These are phyloP conservation scores for Dendryphion nanum DNA, from an alignment of 2,329 filamentous ascomycete genomes.

Conservation along the genomic window DNA sequence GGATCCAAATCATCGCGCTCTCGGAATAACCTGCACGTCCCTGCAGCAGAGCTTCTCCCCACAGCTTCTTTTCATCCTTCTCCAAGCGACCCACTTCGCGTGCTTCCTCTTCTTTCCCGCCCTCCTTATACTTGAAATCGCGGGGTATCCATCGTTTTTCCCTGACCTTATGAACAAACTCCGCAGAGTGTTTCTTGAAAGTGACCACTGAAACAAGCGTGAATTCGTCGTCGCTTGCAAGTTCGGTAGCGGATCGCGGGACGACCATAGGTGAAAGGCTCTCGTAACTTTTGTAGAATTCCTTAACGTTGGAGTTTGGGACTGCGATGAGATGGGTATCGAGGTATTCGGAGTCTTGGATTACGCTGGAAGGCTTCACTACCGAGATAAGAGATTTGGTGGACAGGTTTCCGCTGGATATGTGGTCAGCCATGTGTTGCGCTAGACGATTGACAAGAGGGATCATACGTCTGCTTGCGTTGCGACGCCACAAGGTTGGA, in stretches of 20 bases:
- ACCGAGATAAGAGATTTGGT: slow-evolving; percentile 92
- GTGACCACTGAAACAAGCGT: slow-evolving; percentile 82
- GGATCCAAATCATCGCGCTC: slow-evolving; percentile 92
- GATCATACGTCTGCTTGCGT: slow-evolving; percentile 76
- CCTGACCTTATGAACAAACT: slow-evolving; percentile 88
- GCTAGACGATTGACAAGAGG: slow-evolving; percentile 1
- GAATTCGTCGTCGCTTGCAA: slow-evolving; percentile 88
- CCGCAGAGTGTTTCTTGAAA: slow-evolving; percentile 85
- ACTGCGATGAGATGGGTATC: slow-evolving; percentile 94
- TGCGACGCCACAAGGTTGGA: slow-evolving; percentile 77
- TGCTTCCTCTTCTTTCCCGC: slow-evolving; percentile 84
- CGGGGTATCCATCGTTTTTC: slow-evolving; percentile 94
- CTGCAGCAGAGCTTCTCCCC: slow-evolving; percentile 85
- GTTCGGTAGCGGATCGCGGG: slow-evolving; percentile 76
- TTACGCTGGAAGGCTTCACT: slow-evolving; percentile 69
- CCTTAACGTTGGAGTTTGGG: slow-evolving; percentile 74
- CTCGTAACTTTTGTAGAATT: slow-evolving; percentile 88
- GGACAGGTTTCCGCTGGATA: slow-evolving; percentile 80
- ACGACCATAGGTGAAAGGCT: slow-evolving; percentile 88
- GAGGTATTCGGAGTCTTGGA: slow-evolving; percentile 92
- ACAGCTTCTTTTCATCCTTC: slow-evolving; percentile 85
- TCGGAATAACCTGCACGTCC: slow-evolving; percentile 94
- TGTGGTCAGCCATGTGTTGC: slow-evolving; percentile 1
- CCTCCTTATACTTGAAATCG: slow-evolving; percentile 90
- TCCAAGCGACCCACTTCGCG: slow-evolving; percentile 79